Evolutionary conservation across 2,329 filamentous ascomycete genomes (phyloP), one percentile per base, ranked within the genome.

Genomic region (Eurotiales sp.): DNA sequence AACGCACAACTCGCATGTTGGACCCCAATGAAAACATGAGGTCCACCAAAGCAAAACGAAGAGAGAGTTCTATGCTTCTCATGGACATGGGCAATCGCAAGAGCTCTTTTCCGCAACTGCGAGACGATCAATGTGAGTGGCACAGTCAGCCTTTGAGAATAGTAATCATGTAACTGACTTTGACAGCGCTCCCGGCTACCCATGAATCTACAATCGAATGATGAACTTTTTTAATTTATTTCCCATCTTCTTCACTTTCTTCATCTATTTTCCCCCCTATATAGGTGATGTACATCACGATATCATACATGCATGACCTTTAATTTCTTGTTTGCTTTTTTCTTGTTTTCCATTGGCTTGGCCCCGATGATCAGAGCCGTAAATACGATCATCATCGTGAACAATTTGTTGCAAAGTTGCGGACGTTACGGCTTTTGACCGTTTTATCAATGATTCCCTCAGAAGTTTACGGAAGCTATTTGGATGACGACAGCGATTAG

Each of bases 31-130:
- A 69, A 25, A 66, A 67, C 23, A 59, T 63, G 17, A 65, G 65
- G 25, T 65, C 66, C 8, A 63, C 64, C 17, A 77, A 76, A 60
- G 64, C 70, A 15, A 74, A 75, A 58, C 68, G 74, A 55, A 65
- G 75, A 39, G 75, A 77, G 59, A 77, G 75, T 56, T 74, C 74
- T 15, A 67, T 77, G 60, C 60, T 76, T 37, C 69, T 74, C 34
- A 74, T 75, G 72, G 70, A 72, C 32, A 54, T 62, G 32, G 63
- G 62, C 29, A 58, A 69, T 50, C 62, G 63, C 44, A 64, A 61
- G 39, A 56, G 54, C 29, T 58, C 63, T 25, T 43, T 60, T 29
- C 48, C 61, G 19, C 54, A 59, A 14, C 42, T 61, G 19, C 56
- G 57, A 39, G 56, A 61, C 46, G 60, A 64, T 25, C 47, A 56